These are phyloP conservation scores for Kandelia obovata DNA, from an alignment of 345 rosid genomes.

Conservation along the genomic window DNA sequence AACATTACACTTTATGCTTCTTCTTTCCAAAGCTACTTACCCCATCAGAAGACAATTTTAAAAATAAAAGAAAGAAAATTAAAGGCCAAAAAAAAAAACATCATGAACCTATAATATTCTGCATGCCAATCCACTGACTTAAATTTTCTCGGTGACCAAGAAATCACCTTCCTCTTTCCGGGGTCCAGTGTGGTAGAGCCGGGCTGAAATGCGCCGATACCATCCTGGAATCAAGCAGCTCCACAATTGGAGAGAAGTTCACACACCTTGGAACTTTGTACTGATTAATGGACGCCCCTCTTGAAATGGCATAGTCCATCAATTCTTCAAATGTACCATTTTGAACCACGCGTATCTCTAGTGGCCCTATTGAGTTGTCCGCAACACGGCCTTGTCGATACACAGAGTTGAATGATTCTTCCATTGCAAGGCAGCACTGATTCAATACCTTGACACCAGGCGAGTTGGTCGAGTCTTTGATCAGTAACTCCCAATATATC, in stretches of 20 bases:
- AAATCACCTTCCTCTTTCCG: constrained; percentile 22
- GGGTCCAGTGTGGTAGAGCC: constrained; percentile 32
- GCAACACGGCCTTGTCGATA: constrained; percentile 40
- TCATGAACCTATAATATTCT: not conserved
- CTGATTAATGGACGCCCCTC: constrained; percentile 48
- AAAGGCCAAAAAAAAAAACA: not conserved
- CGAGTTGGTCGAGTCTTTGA: constrained; percentile 23
- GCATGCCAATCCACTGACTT: constrained; percentile 5
- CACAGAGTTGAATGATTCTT: constrained; percentile 38
- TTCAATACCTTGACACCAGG: constrained; percentile 20
- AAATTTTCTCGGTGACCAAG: not conserved
- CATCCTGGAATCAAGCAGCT: constrained; percentile 40
- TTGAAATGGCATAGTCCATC: constrained; percentile 44
- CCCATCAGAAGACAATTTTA: not conserved
- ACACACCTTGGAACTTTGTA: constrained; percentile 45
- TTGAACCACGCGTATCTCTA: constrained; percentile 41
- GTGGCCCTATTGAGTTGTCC: constrained; percentile 38
- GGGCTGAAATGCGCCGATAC: constrained; percentile 37
- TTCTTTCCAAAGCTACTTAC: constrained; percentile 13
- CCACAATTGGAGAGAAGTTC: constrained; percentile 38
- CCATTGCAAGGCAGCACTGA: constrained; percentile 38
- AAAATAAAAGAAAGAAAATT: not conserved
- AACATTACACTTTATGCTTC: constrained; percentile 11
- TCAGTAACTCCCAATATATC: constrained; percentile 38
- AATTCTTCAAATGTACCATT: constrained; percentile 42